phyloP scores from a whole-genome alignment of 306 rosid genomes.

The Malus fusca region DNA sequence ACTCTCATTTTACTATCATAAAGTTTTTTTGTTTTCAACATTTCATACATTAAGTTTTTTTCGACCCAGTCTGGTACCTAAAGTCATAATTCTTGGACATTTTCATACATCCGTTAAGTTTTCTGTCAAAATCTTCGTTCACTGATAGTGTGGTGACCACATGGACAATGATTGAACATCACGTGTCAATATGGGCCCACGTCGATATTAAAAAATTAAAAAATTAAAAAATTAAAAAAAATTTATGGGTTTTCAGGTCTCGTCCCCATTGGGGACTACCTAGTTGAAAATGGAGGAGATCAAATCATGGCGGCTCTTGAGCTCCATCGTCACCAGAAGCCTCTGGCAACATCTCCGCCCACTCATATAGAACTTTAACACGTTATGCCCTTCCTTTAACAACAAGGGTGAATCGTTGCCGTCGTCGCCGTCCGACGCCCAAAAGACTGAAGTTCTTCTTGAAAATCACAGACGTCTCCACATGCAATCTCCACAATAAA shows the following conservation, averaged over 20 bases:
- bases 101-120: too few relatives aligned
- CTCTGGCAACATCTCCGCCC: conserved; percentile 84
- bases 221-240: too few relatives aligned
- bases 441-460: conserved; percentile 75
- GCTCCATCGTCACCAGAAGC: conserved; percentile 69
- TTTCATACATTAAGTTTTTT: too few relatives aligned
- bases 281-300: conserved; percentile 59
- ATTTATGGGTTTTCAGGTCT: conserved; percentile 12
- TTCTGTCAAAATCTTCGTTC: too few relatives aligned
- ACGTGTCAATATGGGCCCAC: too few relatives aligned
- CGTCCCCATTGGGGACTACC: conserved; percentile 63
- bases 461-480: conserved; percentile 33
- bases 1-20: accelerated
- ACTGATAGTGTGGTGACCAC: accelerated
- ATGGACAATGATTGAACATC: accelerated
- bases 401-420: conserved; percentile 78
- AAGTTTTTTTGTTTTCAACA: too few relatives aligned
- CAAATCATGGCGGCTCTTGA: conserved; percentile 85
- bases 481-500: conserved; percentile 60
- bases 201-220: too few relatives aligned
- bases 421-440: conserved; percentile 38
- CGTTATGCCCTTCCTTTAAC: conserved; percentile 71
- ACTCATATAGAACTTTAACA: conserved; percentile 87
- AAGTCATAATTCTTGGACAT: too few relatives aligned
- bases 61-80: too few relatives aligned